Conservation (phyloP, 345 rosid genomes). For the Gossypium stocksii region DNA sequence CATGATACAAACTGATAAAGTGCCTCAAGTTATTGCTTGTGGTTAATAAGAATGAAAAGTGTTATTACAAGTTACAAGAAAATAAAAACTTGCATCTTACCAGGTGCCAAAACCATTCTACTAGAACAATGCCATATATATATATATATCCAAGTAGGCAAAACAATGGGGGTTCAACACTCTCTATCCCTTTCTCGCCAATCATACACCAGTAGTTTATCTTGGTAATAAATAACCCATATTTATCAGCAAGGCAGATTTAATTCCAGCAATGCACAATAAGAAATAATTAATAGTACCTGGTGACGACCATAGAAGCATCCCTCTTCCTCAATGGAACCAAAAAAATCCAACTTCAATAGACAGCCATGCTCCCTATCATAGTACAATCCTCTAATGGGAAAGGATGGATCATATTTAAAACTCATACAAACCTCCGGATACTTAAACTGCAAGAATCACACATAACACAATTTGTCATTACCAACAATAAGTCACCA, state of each 20-base stretch:
- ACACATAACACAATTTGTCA: conserved; percentile 8
- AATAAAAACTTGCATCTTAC: background rate
- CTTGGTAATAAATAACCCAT: background rate
- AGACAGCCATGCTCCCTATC: conserved; percentile 85
- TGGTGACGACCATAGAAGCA: conserved; percentile 89
- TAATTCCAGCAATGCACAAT: conserved; percentile 1
- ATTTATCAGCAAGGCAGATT: background rate
- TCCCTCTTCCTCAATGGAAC: conserved; percentile 92
- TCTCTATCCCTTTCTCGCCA: background rate
- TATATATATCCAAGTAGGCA: background rate
- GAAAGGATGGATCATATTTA: conserved; percentile 78
- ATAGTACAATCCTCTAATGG: conserved; percentile 84
- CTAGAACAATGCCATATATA: background rate
- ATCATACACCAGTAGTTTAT: background rate
- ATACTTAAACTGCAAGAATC: conserved; percentile 65
- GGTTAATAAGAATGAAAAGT: background rate
- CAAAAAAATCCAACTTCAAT: conserved; percentile 93
- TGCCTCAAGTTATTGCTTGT: background rate
- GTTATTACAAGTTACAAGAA: background rate
- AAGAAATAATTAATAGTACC: conserved; percentile 35
- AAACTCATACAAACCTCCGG: conserved; percentile 69
- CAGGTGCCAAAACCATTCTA: background rate
- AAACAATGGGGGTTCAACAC: background rate
- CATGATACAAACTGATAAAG: background rate
- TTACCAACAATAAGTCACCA: background rate